phyloP scores from a whole-genome alignment of 306 rosid species.

The Fragaria iinumae region DNA sequence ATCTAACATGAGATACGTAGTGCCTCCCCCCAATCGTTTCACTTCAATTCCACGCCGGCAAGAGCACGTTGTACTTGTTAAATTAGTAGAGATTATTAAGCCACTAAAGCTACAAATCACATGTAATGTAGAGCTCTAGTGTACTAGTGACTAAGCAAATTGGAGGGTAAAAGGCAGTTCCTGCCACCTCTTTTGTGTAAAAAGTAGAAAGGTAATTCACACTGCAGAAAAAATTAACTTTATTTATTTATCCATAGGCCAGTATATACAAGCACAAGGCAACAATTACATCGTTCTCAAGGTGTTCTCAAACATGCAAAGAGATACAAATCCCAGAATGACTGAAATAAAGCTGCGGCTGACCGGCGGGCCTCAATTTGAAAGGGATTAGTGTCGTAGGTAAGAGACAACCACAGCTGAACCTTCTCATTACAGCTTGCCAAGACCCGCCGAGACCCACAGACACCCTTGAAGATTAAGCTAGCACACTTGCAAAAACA shows the following conservation, averaged over 20 bases:
- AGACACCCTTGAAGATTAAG: neutral
- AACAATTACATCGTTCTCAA: neutral
- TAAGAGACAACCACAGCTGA: neutral
- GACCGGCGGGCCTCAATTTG: neutral
- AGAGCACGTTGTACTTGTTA: neutral
- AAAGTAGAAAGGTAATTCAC: neutral
- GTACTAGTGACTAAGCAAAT: neutral
- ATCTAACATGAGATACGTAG: neutral
- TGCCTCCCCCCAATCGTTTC: neutral
- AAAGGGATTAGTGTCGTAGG: neutral
- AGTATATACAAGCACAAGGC: neutral
- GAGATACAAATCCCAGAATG: neutral
- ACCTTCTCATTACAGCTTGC: neutral
- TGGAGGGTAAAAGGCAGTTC: neutral
- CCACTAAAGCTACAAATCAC: neutral
- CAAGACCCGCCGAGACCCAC: neutral
- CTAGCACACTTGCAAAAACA: slow-evolving; percentile 4
- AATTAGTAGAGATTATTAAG: neutral
- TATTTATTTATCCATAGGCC: neutral
- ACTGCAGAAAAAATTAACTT: neutral
- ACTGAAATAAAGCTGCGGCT: neutral
- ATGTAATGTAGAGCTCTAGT: neutral
- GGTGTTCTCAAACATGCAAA: too few species aligned
- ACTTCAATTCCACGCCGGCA: neutral
- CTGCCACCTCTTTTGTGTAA: neutral